Conservation (phyloP, 106 monocot species). For the Gastrodia elata region DNA sequence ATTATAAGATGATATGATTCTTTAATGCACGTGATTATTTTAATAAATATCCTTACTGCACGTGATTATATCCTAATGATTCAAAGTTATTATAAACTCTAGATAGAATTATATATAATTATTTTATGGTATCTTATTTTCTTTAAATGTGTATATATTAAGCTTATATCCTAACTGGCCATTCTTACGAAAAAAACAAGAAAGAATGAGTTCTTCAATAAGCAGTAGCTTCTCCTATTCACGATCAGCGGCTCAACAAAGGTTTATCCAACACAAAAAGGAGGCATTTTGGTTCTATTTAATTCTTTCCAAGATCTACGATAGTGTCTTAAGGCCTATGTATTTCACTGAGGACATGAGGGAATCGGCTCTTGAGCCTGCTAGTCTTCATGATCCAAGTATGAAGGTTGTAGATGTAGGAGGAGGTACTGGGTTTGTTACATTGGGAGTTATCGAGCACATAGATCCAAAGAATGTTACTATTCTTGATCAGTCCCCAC, state of each 20-base stretch:
- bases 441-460: conserved; percentile 80
- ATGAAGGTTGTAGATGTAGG: conserved; percentile 91
- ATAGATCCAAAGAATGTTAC: conserved; percentile 80
- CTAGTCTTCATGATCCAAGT: conserved; percentile 44
- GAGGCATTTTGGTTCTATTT: conserved; percentile 98
- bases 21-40: no score
- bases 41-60: no score
- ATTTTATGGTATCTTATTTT: no score
- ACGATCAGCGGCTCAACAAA: conserved; percentile 58
- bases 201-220: neutral
- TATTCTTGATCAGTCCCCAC: conserved; percentile 89
- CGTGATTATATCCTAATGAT: no score
- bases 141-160: no score
- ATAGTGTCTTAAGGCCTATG: conserved; percentile 82
- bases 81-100: no score
- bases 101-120: no score
- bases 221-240: conserved; percentile 54
- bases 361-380: conserved; percentile 90
- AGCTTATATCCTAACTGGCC: no score
- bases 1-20: no score
- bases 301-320: conserved; percentile 86
- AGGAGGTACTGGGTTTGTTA: conserved; percentile 89
- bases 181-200: conserved; percentile 7
- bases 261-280: conserved; percentile 98
- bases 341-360: conserved; percentile 98